Percentiles rank a stretch among this genome's conserved stretches.
These are phyloP conservation scores for Chlorophyllum brunneum DNA, from an alignment of 768 basidiomycete genomes.

Conservation along the genomic window DNA sequence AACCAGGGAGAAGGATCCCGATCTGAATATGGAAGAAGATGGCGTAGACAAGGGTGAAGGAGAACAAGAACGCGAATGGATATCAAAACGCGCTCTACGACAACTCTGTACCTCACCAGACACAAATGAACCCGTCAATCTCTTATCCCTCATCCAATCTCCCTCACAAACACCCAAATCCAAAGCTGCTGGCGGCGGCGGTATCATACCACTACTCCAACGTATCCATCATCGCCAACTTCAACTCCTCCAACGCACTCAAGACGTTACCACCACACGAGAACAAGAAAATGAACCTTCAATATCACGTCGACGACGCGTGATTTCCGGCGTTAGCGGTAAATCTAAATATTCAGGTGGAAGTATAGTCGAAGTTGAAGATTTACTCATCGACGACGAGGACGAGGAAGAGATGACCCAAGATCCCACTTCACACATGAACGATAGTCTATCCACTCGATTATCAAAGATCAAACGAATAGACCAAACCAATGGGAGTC, in stretches of 20 bases:
- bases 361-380: constrained; percentile 5
- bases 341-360: not conserved
- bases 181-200: not conserved
- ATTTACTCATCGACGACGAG: not conserved
- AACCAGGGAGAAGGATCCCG: not conserved
- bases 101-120: constrained; percentile 37
- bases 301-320: not conserved
- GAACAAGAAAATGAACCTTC: no score
- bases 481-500: not conserved
- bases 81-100: constrained; percentile 19
- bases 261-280: not conserved
- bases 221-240: not conserved
- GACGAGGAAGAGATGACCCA: not conserved
- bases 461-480: not conserved
- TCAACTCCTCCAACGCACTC: not conserved
- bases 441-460: not conserved
- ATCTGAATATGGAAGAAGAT: not conserved
- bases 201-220: not conserved
- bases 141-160: constrained; percentile 17
- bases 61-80: not conserved
- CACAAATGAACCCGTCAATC: constrained; percentile 23
- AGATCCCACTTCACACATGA: not conserved
- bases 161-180: not conserved
- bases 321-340: not conserved
- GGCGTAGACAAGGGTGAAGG: not conserved